phyloP scores from a whole-genome alignment of 2,329 filamentous ascomycete species.

The Clonostachys chloroleuca region DNA sequence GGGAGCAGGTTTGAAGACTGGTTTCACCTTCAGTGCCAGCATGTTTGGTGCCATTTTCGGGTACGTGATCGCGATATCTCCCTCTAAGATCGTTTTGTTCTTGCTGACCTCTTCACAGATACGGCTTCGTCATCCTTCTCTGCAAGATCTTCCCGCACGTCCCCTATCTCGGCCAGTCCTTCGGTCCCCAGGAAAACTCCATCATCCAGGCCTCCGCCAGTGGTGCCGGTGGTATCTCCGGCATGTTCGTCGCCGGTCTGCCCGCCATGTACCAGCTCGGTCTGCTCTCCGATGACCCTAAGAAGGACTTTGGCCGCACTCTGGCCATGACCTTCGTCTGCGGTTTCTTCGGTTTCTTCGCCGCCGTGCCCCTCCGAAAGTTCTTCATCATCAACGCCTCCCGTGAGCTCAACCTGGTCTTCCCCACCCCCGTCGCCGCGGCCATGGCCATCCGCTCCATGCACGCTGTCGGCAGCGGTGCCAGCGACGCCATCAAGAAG shows the following conservation, averaged over 20 bases:
- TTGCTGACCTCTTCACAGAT: conserved; percentile 13
- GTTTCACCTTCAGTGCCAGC: conserved; percentile 42
- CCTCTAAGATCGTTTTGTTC: too few relatives aligned
- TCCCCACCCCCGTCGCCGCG: conserved; percentile 55
- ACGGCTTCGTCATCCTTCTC: conserved; percentile 51
- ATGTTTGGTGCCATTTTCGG: conserved; percentile 54
- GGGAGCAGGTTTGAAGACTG: conserved; percentile 33
- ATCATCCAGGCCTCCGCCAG: conserved; percentile 57
- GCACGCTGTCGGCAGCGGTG: conserved; percentile 50
- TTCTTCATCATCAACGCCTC: conserved; percentile 66
- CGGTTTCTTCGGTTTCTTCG: conserved; percentile 61
- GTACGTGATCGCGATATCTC: neutral
- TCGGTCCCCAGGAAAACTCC: conserved; percentile 59
- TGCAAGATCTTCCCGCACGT: conserved; percentile 40
- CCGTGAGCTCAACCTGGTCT: conserved; percentile 53
- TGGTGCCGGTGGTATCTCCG: conserved; percentile 52
- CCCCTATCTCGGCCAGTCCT: conserved; percentile 46
- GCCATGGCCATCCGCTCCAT: conserved; percentile 60
- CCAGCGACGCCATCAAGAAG: conserved; percentile 47
- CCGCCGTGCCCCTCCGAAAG: conserved; percentile 58
- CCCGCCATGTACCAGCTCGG: conserved; percentile 55
- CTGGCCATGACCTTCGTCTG: conserved; percentile 57
- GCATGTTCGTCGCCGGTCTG: conserved; percentile 54
- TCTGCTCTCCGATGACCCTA: conserved; percentile 42
- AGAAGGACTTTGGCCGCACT: conserved; percentile 51